Conservation (phyloP, 495 filamentous ascomycete species). For the Trichoderma parareesei region DNA sequence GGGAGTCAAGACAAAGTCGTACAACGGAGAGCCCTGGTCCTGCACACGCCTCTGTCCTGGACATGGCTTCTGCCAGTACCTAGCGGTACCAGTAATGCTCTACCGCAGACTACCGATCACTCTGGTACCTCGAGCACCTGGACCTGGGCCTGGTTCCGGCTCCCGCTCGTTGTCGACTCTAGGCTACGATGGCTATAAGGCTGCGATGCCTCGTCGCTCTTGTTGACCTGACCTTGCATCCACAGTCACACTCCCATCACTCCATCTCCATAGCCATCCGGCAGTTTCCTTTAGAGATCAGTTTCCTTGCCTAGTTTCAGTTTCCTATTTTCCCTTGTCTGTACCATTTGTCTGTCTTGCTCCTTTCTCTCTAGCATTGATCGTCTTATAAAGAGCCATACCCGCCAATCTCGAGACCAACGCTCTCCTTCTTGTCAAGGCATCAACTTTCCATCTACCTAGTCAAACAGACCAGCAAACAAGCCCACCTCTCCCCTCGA, state of each 20-base stretch:
- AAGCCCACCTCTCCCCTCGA: not conserved
- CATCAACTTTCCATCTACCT: not conserved
- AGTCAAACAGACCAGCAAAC: not conserved
- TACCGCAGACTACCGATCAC: not conserved
- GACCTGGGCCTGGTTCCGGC: not conserved
- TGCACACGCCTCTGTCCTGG: slow-evolving; percentile 1
- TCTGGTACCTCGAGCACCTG: not conserved
- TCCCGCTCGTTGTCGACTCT: not conserved
- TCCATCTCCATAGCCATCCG: slow-evolving; percentile 2
- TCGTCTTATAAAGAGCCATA: slow-evolving; percentile 10
- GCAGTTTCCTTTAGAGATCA: slow-evolving; percentile 9
- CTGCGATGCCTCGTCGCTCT: slow-evolving; percentile 26
- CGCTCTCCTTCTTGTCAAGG: not conserved
- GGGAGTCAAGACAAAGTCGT: not conserved
- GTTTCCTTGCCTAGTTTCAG: slow-evolving; percentile 10
- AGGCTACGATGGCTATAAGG: slow-evolving; percentile 24
- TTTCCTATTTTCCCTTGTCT: not conserved
- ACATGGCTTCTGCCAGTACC: not conserved
- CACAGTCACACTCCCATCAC: slow-evolving; percentile 2
- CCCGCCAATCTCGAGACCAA: not conserved
- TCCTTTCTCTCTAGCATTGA: not conserved
- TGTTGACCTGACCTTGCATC: slow-evolving; percentile 15
- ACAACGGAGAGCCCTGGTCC: not conserved
- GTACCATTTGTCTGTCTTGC: slow-evolving; percentile 8
- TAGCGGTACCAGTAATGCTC: not conserved